phyloP scores from a whole-genome alignment of 2,329 filamentous ascomycete genomes.

The Neoascochyta sp. region DNA sequence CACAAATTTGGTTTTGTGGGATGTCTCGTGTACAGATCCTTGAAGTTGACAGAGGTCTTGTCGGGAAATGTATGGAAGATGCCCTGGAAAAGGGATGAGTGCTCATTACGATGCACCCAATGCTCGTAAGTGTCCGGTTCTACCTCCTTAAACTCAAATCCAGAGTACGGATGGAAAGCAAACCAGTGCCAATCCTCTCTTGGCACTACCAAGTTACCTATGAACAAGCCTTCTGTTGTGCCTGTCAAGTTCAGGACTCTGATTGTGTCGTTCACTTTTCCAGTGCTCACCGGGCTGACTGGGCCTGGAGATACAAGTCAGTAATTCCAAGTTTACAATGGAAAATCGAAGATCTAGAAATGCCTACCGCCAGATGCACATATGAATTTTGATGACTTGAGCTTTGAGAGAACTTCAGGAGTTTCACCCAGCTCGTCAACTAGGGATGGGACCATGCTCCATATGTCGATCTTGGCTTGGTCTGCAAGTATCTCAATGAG shows the following conservation, averaged over 20 bases:
- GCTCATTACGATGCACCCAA: conserved; percentile 32
- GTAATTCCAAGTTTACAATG: too few relatives aligned
- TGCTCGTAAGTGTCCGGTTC: conserved; percentile 34
- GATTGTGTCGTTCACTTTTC: conserved; percentile 15
- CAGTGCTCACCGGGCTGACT: conserved; percentile 13
- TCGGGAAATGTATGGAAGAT: conserved; percentile 23
- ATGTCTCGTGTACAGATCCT: conserved; percentile 18
- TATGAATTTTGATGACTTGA: conserved; percentile 17
- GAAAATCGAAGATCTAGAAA: too few relatives aligned
- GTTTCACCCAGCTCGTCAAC: conserved; percentile 23
- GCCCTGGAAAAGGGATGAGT: conserved; percentile 18
- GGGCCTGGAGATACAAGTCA: conserved; percentile 25
- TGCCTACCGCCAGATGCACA: conserved; percentile 34
- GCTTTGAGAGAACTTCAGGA: conserved; percentile 16
- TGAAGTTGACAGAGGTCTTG: conserved; percentile 13
- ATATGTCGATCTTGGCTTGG: conserved; percentile 29
- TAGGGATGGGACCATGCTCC: conserved; percentile 21
- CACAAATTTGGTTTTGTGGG: conserved; percentile 17
- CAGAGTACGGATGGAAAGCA: conserved; percentile 18
- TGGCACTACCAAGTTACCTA: conserved; percentile 11
- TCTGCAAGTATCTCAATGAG: conserved; percentile 36
- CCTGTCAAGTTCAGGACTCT: conserved; percentile 19
- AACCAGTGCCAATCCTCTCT: conserved; percentile 24
- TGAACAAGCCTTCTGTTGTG: conserved; percentile 21
- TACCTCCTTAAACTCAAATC: conserved; percentile 21